Evolutionary conservation across 768 basidiomycete genomes (phyloP), one percentile per base, ranked within the genome.

Genomic region (Mycena latifolia): DNA sequence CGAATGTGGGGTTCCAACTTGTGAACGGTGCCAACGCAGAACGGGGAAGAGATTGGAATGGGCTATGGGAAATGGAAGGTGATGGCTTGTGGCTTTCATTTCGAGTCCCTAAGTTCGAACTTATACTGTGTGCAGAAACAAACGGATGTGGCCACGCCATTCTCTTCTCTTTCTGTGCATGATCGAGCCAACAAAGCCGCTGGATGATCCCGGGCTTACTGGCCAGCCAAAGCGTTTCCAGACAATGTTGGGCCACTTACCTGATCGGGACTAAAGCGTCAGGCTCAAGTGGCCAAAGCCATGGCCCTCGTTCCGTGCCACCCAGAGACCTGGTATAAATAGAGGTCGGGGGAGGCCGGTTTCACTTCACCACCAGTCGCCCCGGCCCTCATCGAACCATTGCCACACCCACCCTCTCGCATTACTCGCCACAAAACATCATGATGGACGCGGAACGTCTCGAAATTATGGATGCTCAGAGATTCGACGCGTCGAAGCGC

Each of bases 311-410:
- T 50, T 43, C 17, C 5, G 20, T 55, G 58, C 58, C 65, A 65
- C 64, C 58, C 45, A n/a, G 46, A 24, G 53, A 24, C 15, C 29
- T 35, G 33, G 47, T 66, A 66, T 66, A 66, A 66, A 66, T 66
- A 61, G 24, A 37, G 53, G 58, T 9, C 14, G 4, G 5, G 6
- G 37, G 20, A n/a, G 22, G 22, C 5, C 18, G 41, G 12, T 33
- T 33, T 43, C 27, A 6, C 33, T 29, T 28, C 25, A 39, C 45
- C 41, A 41, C 24, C 47, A 22, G 37, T 17, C 51, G 41, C 15
- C 20, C 43, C 37, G n/a, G 41, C n/a, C 52, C 25, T 37, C 58
- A 51, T 29, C 25, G 18, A 27, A 9, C 20, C 54, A 12, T 41
- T 55, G 25, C 24, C 35, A 33, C 35, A 52, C n/a, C n/a, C n/a